Evolutionary conservation across 352 stramenopile species (phyloP).

Genomic region (Phytophthora fragariae): DNA sequence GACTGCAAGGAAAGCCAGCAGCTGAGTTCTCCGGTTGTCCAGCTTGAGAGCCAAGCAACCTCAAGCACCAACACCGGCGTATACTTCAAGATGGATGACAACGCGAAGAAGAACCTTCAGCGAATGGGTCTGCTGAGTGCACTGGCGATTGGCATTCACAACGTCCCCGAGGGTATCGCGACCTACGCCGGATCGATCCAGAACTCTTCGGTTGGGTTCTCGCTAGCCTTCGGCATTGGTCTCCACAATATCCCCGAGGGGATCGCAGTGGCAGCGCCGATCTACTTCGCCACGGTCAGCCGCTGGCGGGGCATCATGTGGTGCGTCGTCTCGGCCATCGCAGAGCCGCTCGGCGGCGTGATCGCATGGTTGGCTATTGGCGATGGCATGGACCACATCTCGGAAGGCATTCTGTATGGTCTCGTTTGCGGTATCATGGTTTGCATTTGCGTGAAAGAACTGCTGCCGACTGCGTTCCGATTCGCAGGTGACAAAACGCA

Average conservation of each 20-base stretch:
- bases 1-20: constrained; percentile 26
- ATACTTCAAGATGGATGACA: constrained; percentile 46
- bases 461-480: constrained; percentile 90
- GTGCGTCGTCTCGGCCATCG: constrained; percentile 89
- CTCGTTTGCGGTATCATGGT: constrained; percentile 96
- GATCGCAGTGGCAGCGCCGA: constrained; percentile 94
- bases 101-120: constrained; percentile 56
- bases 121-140: constrained; percentile 92
- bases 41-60: constrained; percentile 40
- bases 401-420: constrained; percentile 92
- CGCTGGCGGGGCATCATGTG: constrained; percentile 93
- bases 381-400: constrained; percentile 62
- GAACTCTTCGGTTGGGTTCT: constrained; percentile 86
- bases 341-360: constrained; percentile 90
- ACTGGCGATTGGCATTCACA: constrained; percentile 95
- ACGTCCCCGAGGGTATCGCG: constrained; percentile 96
- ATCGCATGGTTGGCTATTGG: constrained; percentile 90
- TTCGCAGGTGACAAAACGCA: constrained; percentile 85
- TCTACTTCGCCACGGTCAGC: constrained; percentile 97
- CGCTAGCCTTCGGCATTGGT: constrained; percentile 93
- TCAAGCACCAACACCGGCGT: constrained; percentile 25
- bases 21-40: constrained; percentile 7
- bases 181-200: constrained; percentile 93
- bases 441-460: constrained; percentile 90
- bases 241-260: constrained; percentile 98